Conservation (phyloP, 1,139 yeast species). For the Geotrichum candidum region DNA sequence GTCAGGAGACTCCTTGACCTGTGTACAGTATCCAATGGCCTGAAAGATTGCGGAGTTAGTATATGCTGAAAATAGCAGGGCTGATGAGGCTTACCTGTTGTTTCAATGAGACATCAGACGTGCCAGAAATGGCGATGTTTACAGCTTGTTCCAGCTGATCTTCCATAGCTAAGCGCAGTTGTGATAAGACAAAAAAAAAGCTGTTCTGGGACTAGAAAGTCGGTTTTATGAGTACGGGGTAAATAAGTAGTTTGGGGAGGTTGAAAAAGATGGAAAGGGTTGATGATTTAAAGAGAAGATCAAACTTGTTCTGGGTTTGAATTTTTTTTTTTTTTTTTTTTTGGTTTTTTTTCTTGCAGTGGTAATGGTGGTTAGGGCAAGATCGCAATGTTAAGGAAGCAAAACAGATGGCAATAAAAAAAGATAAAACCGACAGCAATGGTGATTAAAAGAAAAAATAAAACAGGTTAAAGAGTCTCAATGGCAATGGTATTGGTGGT, state of each 20-base stretch:
- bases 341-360: too few relatives aligned
- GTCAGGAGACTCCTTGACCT: conserved; percentile 65
- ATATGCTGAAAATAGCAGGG: neutral
- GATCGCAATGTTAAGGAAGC: too few relatives aligned
- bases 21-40: conserved; percentile 75
- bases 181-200: neutral
- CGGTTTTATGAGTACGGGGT: neutral
- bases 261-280: neutral
- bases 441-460: too few relatives aligned
- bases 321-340: too few relatives aligned
- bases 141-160: conserved; percentile 91
- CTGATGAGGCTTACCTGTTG: conserved; percentile 44
- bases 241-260: neutral
- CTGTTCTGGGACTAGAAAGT: neutral
- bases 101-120: conserved; percentile 62
- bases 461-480: too few relatives aligned
- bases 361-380: too few relatives aligned
- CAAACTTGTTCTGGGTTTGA: too few relatives aligned
- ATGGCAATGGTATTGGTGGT: too few relatives aligned
- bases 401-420: too few relatives aligned
- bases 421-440: too few relatives aligned
- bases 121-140: conserved; percentile 74
- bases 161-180: conserved; percentile 47
- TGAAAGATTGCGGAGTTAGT: conserved; percentile 16
- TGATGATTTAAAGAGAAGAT: neutral